Evolutionary conservation across 495 filamentous ascomycete genomes (phyloP), one percentile per base, ranked within the genome.

Genomic region (Hypomontagnella submonticulosa): DNA sequence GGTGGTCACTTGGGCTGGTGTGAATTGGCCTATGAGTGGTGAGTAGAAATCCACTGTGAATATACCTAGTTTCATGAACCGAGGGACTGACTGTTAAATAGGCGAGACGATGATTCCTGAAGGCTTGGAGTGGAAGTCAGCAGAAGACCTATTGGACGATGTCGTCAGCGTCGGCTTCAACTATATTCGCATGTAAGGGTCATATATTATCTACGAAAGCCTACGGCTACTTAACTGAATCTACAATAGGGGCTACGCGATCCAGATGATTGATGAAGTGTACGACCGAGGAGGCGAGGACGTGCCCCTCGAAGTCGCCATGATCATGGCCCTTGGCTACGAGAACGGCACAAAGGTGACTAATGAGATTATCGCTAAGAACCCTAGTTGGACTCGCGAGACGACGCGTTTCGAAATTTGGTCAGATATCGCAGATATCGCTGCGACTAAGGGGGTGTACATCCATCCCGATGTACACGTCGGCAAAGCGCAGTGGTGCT

Each of bases 381-480:
- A 85, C 52, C 79, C 78, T 3, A 57, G 67, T 43, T 81, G 84
- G 62, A 80, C 68, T 4, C 66, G 65, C 5, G 57, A 72, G 9
- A 85, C 82, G 1, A 79, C 78, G n/a, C 74, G 81, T 40, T 72
- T 82, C 34, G 74, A 80, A 63, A 75, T 78, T 49, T 71, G 73
- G 70, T 71, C 69, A 6, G 70, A 71, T 7, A 77, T 85, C 11
- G 79, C 82, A 0, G 66, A 66, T 1, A 78, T 83, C 57, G 73
- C 78, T 7, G 73, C 73, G 18, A 57, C 66, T 1, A 78, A 83
- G 40, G 74, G 73, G 0, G 76, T 87, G n/a, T 83, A 82, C 46
- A 75, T 87, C 7, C 82, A 84, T 40, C 77, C 86, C 0, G 84
- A 86, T 59, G 85, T 85, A 51, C 84, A 87, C 52, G 80, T 87